Percentiles rank a stretch among this genome's conserved stretches.
phyloP scores from a whole-genome alignment of 108 stramenopile species.

The Cylindrotheca closterium region DNA sequence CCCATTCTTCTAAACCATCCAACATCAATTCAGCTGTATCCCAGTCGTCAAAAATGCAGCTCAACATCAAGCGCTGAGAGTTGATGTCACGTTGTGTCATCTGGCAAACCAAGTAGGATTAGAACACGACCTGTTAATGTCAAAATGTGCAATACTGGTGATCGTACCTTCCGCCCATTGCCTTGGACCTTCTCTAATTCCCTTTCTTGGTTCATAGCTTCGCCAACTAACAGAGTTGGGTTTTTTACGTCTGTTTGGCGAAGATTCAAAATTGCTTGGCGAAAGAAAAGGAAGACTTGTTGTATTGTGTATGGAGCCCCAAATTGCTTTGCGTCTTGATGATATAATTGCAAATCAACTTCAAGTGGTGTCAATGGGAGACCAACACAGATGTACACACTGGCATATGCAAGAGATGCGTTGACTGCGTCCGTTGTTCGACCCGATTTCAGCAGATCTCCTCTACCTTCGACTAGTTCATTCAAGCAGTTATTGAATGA shows the following conservation, averaged over 20 bases:
- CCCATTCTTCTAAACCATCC: constrained; percentile 7
- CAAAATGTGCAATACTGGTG: no score
- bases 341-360: constrained; percentile 15
- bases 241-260: not conserved
- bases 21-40: constrained; percentile 13
- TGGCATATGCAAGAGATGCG: constrained; percentile 18
- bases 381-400: constrained; percentile 20
- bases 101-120: no score
- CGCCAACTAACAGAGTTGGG: constrained; percentile 15
- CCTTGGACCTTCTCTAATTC: constrained; percentile 7
- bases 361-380: constrained; percentile 20
- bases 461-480: constrained; percentile 21
- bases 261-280: constrained; percentile 18
- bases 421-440: constrained; percentile 11
- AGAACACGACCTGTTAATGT: no score
- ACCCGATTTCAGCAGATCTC: constrained; percentile 15
- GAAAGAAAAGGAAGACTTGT: constrained; percentile 19
- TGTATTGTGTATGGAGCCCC: not conserved
- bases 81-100: constrained; percentile 36
- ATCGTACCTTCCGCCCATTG: no score
- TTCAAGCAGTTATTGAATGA: constrained; percentile 34
- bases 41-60: constrained; percentile 21
- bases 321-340: constrained; percentile 9
- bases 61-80: constrained; percentile 27
- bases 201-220: constrained; percentile 11